phyloP scores from a whole-genome alignment of 345 rosid genomes.

The Eucalyptus rudis region DNA sequence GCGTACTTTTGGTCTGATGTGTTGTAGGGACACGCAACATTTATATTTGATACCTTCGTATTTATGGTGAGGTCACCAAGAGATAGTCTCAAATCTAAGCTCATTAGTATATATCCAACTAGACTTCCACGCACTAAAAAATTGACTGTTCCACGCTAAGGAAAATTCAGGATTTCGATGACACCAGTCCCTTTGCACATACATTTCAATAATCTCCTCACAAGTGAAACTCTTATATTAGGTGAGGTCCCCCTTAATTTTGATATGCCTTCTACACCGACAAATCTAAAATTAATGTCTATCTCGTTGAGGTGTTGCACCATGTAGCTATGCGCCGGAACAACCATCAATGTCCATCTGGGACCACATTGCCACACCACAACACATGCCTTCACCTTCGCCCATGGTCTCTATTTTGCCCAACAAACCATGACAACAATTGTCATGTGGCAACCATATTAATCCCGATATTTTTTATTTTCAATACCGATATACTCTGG shows the following conservation, averaged over 20 bases:
- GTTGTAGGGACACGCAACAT: neutral
- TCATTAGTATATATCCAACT: neutral
- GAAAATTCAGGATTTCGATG: neutral
- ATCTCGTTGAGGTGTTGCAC: neutral
- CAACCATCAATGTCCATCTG: neutral
- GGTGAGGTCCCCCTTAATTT: neutral
- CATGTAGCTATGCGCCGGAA: fast-evolving
- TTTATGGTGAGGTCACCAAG: neutral
- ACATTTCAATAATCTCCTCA: neutral
- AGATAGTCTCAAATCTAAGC: neutral
- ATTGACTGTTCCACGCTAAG: neutral
- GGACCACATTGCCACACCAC: neutral
- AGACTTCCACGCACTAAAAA: neutral
- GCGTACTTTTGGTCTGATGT: neutral
- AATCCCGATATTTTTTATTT: neutral
- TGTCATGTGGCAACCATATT: neutral
- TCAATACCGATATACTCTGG: fast-evolving
- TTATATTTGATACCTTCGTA: neutral
- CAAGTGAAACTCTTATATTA: neutral
- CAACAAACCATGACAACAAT: neutral
- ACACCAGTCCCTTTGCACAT: neutral
- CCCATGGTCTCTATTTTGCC: neutral
- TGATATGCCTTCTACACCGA: neutral
- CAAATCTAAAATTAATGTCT: neutral
- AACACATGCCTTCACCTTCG: neutral